Conservation (phyloP, 371 early-diverging fungal species). For the Apophysomyces ossiformis region DNA sequence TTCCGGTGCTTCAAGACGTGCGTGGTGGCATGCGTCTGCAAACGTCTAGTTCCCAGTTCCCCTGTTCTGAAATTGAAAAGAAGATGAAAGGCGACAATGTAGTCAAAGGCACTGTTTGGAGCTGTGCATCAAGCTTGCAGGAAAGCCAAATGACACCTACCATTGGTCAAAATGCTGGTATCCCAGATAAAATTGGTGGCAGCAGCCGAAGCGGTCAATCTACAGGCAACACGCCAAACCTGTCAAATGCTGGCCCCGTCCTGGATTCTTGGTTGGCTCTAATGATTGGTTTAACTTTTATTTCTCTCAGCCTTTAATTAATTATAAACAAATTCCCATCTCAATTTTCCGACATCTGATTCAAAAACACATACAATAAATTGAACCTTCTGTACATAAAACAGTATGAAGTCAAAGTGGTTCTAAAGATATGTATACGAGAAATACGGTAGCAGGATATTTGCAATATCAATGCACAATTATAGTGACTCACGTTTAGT, state of each 20-base stretch:
- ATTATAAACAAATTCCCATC: too few relatives aligned
- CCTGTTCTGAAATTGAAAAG: conserved; percentile 40
- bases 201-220: conserved; percentile 7
- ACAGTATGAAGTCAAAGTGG: too few relatives aligned
- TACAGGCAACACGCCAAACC: background rate
- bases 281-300: conserved; percentile 11
- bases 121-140: conserved; percentile 46
- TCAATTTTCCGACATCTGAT: too few relatives aligned
- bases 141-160: conserved; percentile 42
- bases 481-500: too few relatives aligned
- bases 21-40: conserved; percentile 59
- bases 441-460: too few relatives aligned
- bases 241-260: background rate
- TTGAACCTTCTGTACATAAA: too few relatives aligned
- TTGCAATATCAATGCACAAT: too few relatives aligned
- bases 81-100: conserved; percentile 43
- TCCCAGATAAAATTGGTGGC: conserved; percentile 4
- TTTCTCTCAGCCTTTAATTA: background rate
- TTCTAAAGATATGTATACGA: too few relatives aligned
- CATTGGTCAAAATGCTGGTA: conserved; percentile 31
- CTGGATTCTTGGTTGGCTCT: conserved; percentile 21
- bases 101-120: conserved; percentile 52
- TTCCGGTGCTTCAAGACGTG: conserved; percentile 54
- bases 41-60: conserved; percentile 41
- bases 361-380: too few relatives aligned